Base-by-base conservation (phyloP, 345 rosid species). In the Lepidium didymum region DNA sequence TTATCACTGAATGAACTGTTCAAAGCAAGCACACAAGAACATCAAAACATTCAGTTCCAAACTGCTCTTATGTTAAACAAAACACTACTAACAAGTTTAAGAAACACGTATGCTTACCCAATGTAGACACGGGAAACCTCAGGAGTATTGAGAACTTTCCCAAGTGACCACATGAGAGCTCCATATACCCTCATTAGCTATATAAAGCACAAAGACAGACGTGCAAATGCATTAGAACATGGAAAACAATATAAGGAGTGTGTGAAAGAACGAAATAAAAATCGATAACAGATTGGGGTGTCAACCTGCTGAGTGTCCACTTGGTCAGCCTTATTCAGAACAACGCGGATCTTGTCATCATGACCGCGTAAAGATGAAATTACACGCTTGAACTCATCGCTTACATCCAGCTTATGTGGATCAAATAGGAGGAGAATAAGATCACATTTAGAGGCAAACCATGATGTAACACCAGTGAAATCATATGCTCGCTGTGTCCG, bases 181-280 rank as follows among this genome's bases (percentile, higher is more conserved):
- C 99, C 99, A 79, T 94, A 89, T 23, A 94, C 99, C 81, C 97
- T 91, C 99, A 94, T 94, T 54, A 94, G 81, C 99, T 94, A 81
- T 55, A 73, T 14, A 70, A 25, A 43, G 66, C 57, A 33, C 15
- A 5, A 27, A 68, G 7, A 62, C 36, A 50, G 55, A 46, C 35
- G 11, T 23, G 59, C 65, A 41, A 51, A 12, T 23, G 73, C 7
- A 38, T 18, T 3, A 64, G 54, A 44, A 51, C 41, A 61, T 33
- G 40, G 15, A 29, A 60, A 55, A 44, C 44, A 42, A 61, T 15
- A 18, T 45, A 23, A 12, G 1, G 13, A 44, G 42, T 18, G 56
- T 15, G 3, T 38, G 44, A 40, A 51, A 47, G 58, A 62, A 64
- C 14, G 56, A 23, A 35, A 34, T 31, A 66, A 7, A 47, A 10